Percentiles rank a stretch among this genome's conserved stretches.
These are phyloP conservation scores for Arctium minus DNA, from an alignment of 129 eudicot species.

Conservation along the genomic window DNA sequence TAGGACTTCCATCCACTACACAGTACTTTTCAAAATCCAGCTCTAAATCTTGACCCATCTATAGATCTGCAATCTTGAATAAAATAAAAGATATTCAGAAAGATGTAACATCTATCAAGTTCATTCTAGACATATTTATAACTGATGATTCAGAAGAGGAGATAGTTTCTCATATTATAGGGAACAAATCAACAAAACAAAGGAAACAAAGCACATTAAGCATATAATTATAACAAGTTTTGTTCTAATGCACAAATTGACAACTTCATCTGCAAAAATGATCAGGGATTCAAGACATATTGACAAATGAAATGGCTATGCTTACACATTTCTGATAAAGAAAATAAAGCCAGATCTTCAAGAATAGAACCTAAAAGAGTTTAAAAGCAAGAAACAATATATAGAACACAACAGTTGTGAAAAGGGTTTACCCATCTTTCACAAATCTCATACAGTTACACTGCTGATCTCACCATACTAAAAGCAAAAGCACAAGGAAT, in stretches of 20 bases:
- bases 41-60: slow-evolving; percentile 53
- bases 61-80: slow-evolving; percentile 35
- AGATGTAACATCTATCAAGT: background rate
- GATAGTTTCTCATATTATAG: no score
- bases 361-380: background rate
- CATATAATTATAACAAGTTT: slow-evolving; percentile 14
- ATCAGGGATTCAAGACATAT: background rate
- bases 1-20: slow-evolving; percentile 80
- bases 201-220: background rate
- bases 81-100: background rate
- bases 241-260: background rate
- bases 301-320: background rate
- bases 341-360: background rate
- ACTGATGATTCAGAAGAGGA: background rate
- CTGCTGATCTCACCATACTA: background rate
- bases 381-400: background rate
- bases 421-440: slow-evolving; percentile 26
- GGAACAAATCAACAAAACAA: no score
- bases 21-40: slow-evolving; percentile 87
- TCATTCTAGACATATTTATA: background rate
- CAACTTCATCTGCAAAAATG: background rate
- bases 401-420: slow-evolving; percentile 2
- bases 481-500: background rate
- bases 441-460: slow-evolving; percentile 7
- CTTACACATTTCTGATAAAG: slow-evolving; percentile 7